Evolutionary conservation across 129 eudicot genomes (phyloP).

Genomic region (Flaveria robusta): DNA sequence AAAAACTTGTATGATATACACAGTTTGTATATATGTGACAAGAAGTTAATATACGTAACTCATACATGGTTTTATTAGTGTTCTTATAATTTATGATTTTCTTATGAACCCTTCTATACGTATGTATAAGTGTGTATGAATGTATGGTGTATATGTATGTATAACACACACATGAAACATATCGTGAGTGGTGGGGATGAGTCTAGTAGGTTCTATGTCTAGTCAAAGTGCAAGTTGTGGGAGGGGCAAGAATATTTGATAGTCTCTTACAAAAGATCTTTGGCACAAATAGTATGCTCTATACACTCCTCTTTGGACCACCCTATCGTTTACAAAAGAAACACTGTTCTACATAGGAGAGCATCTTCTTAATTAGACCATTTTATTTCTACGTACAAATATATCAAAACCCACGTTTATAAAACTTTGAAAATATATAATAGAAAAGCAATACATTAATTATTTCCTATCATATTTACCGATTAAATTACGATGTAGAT

Average conservation of each 20-base stretch:
- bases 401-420: background rate
- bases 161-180: too few relatives aligned
- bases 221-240: conserved; percentile 39
- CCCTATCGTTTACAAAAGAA: conserved; percentile 22
- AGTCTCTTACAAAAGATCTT: conserved; percentile 20
- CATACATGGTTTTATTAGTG: too few relatives aligned
- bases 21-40: too few relatives aligned
- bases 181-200: conserved; percentile 37
- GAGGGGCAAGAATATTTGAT: conserved; percentile 30
- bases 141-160: too few relatives aligned
- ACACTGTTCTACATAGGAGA: conserved; percentile 16
- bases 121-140: too few relatives aligned
- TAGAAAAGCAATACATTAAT: background rate
- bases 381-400: conserved; percentile 2
- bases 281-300: conserved; percentile 27
- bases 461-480: background rate
- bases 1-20: too few relatives aligned
- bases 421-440: background rate
- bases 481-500: too few relatives aligned
- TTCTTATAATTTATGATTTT: too few relatives aligned
- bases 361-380: conserved; percentile 13
- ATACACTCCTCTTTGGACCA: conserved; percentile 33
- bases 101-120: too few relatives aligned
- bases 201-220: conserved; percentile 34
- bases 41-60: too few relatives aligned